A percentile compares a stretch with the other conserved stretches of the same genome.
Evolutionary conservation across 2,329 filamentous ascomycete species (phyloP).

Genomic region (Dryadomyces quercivorus): DNA sequence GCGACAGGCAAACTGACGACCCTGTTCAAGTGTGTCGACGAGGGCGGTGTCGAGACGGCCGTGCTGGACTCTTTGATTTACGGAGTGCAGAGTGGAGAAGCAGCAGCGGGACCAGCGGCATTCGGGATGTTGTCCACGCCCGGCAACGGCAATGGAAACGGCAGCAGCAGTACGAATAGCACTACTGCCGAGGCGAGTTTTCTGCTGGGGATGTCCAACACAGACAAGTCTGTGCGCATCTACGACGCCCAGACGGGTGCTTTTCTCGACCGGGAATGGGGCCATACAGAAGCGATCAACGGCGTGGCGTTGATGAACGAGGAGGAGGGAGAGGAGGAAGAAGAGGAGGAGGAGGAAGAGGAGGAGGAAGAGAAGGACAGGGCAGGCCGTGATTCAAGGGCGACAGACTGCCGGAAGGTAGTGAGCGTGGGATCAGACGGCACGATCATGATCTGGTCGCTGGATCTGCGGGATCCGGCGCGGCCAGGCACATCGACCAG

Average conservation of each 20-base stretch:
- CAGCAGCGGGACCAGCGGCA: neutral
- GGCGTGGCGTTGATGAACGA: constrained; percentile 63
- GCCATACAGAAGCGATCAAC: constrained; percentile 87
- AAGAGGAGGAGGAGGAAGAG: neutral
- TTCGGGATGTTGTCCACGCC: neutral
- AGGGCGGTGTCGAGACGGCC: constrained; percentile 67
- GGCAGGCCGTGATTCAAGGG: neutral
- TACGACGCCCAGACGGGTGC: constrained; percentile 69
- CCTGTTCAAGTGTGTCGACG: constrained; percentile 74
- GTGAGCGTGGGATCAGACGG: constrained; percentile 70
- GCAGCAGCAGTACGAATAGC: neutral
- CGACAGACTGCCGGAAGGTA: constrained; percentile 35
- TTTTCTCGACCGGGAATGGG: constrained; percentile 82
- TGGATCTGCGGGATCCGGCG: constrained; percentile 36
- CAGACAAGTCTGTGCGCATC: constrained; percentile 86
- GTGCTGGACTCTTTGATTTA: constrained; percentile 68
- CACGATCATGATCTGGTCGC: constrained; percentile 69
- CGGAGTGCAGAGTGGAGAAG: constrained; percentile 31
- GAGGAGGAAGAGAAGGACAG: neutral
- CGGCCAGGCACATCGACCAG: constrained; percentile 15
- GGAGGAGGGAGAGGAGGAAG: constrained; percentile 32
- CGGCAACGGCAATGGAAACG: neutral
- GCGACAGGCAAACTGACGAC: constrained; percentile 55
- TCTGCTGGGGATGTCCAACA: constrained; percentile 80
- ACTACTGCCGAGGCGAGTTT: constrained; percentile 38